phyloP scores from a whole-genome alignment of 345 rosid species.

The Alliaria petiolata region DNA sequence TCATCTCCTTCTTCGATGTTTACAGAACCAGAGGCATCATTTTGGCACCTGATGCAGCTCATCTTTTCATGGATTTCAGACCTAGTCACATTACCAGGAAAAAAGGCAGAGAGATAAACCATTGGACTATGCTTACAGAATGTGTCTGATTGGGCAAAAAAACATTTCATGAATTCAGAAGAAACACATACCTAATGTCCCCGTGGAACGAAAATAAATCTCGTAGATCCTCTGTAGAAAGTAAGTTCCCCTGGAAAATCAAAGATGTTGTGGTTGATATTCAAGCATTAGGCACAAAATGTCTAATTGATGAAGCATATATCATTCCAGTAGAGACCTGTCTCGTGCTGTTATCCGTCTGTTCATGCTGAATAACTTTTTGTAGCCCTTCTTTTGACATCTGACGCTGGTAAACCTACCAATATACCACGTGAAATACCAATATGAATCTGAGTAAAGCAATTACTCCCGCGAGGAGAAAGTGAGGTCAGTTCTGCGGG shows the following conservation, averaged over 20 bases:
- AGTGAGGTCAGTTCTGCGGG: not conserved
- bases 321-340: constrained; percentile 44
- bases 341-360: constrained; percentile 38
- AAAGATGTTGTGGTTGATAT: constrained; percentile 11
- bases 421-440: constrained; percentile 15
- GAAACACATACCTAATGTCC: constrained; percentile 52
- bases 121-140: not conserved
- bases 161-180: too few species aligned
- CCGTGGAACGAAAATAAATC: constrained; percentile 82
- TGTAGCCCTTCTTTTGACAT: constrained; percentile 99
- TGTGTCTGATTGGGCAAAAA: not conserved
- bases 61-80: constrained; percentile 91
- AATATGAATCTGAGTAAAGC: constrained; percentile 17
- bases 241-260: constrained; percentile 64
- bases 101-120: not conserved
- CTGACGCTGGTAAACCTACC: constrained; percentile 95
- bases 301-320: not conserved
- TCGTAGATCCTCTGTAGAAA: constrained; percentile 83
- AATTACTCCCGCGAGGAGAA: constrained; percentile 4
- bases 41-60: constrained; percentile 68
- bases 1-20: constrained; percentile 32
- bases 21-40: constrained; percentile 28
- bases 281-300: constrained; percentile 1
- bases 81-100: too few species aligned
- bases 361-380: constrained; percentile 81